These are phyloP conservation scores for Triticum timopheevii DNA, from an alignment of 176 grass and related monocot genomes.

Conservation along the genomic window DNA sequence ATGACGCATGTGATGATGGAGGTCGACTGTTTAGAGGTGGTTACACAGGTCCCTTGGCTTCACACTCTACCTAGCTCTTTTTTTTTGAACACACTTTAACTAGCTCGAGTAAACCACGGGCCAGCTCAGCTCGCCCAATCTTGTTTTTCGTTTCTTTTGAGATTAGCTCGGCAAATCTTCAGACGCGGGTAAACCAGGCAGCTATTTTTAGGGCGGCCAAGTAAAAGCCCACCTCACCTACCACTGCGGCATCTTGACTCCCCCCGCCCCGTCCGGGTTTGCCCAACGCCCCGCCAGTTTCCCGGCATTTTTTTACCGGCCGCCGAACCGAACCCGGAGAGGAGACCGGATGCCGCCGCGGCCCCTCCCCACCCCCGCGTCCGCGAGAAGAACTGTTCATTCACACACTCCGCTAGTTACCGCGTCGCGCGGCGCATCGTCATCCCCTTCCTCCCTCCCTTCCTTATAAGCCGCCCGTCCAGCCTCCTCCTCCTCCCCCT, in stretches of 20 bases:
- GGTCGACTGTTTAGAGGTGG: too few species aligned
- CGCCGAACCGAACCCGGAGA: neutral
- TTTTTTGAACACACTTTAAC: neutral
- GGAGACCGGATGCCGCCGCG: constrained; percentile 37
- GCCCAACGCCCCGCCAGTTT: neutral
- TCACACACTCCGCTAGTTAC: constrained; percentile 24
- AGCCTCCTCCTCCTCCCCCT: neutral
- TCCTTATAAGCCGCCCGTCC: constrained; percentile 32
- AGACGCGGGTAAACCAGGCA: too few species aligned
- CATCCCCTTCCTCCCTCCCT: neutral
- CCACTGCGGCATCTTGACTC: neutral
- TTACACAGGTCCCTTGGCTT: too few species aligned
- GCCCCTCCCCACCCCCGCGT: neutral
- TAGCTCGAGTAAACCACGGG: too few species aligned
- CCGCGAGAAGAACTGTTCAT: neutral
- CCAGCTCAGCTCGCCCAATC: too few species aligned
- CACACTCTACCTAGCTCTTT: neutral
- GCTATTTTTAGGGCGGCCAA: too few species aligned
- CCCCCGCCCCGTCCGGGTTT: neutral
- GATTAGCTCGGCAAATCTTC: too few species aligned
- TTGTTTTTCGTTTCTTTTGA: too few species aligned
- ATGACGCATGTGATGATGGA: too few species aligned
- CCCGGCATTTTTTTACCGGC: constrained; percentile 42
- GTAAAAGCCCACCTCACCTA: neutral
- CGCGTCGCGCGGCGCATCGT: constrained; percentile 9